Base-by-base conservation (phyloP, 2,329 filamentous ascomycete genomes). In the Scedosporium boydii region DNA sequence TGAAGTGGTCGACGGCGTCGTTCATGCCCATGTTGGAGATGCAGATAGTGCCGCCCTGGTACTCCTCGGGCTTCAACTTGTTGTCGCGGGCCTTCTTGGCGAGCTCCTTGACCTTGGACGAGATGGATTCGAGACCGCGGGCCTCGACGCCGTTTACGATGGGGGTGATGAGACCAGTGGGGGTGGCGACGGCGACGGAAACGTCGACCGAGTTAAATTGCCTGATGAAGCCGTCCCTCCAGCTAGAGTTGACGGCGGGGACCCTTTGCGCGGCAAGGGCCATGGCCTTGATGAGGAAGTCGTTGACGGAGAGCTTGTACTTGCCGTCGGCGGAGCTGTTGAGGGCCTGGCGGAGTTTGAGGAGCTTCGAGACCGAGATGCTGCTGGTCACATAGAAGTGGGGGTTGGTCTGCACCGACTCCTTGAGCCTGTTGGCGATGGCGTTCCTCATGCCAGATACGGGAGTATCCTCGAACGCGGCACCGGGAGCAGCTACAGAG, bases 1-100 rank as follows among this genome's bases (percentile, higher is more conserved):
- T 98, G 81, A 99, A 99, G 75, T 93, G 87, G 79, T 98, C 93
- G 66, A 99, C 88, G 59, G 95, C 93, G 58, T 87, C 74, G 85
- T 99, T 99, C 95, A 99, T 99, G 78, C 95, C 95, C 95, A 99
- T 96, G 87, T 99, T 99, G 80, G 91, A 96, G 79, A 99, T 98
- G 77, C 93, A 97, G 80, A 99, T 96, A 75, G 91, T 96, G 75
- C 95, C 95, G 63, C 95, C 95, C 83, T 97, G 93, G 87, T 96
- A 99, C 80, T 99, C 93, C 77, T 99, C 93, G 58, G 95, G 95
- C 88, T 98, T 98, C 71, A 99, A 89, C 87, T 98, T 99, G 80
- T 91, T 90, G 70, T 98, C 95, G 65, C 92, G 87, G 66, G 95
- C 95, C 75, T 91, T 91, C 87, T 96, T 96, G 74, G 93, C 93